A percentile compares a stretch with the other conserved stretches of the same genome.
phyloP scores from a whole-genome alignment of 768 basidiomycete genomes.

The Tricholoma saponaceum region DNA sequence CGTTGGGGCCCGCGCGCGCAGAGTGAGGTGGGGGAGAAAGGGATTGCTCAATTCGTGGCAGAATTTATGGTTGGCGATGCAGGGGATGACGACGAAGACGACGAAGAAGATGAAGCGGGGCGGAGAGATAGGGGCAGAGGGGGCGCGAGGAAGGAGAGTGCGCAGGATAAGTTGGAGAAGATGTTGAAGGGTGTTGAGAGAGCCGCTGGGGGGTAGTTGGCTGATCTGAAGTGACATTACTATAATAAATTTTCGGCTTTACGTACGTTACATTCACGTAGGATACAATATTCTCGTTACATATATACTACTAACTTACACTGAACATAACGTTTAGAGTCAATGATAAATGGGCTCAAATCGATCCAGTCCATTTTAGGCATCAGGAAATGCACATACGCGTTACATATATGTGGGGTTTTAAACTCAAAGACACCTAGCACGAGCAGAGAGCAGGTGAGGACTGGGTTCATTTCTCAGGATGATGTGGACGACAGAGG shows the following conservation, averaged over 20 bases:
- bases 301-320: too few species aligned
- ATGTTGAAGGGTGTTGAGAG: conserved; percentile 55
- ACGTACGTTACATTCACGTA: too few species aligned
- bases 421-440: too few species aligned
- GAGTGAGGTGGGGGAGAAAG: conserved; percentile 79
- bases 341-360: too few species aligned
- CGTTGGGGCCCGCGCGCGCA: conserved; percentile 82
- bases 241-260: not conserved
- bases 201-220: conserved; percentile 57
- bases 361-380: too few species aligned
- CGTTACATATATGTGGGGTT: too few species aligned
- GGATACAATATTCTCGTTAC: too few species aligned
- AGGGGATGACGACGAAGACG: conserved; percentile 34
- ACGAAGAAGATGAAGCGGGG: conserved; percentile 23
- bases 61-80: conserved; percentile 66
- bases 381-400: too few species aligned
- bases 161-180: conserved; percentile 35
- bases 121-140: conserved; percentile 8
- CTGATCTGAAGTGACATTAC: conserved; percentile 29
- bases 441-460: too few species aligned
- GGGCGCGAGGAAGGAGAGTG: conserved; percentile 19
- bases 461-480: too few species aligned
- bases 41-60: conserved; percentile 69
- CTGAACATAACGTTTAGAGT: too few species aligned
- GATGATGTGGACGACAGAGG: too few species aligned